A percentile compares a stretch with the other conserved stretches of the same genome.
Conservation (phyloP, 169 alveolate genomes). For the Plasmodium inui region DNA sequence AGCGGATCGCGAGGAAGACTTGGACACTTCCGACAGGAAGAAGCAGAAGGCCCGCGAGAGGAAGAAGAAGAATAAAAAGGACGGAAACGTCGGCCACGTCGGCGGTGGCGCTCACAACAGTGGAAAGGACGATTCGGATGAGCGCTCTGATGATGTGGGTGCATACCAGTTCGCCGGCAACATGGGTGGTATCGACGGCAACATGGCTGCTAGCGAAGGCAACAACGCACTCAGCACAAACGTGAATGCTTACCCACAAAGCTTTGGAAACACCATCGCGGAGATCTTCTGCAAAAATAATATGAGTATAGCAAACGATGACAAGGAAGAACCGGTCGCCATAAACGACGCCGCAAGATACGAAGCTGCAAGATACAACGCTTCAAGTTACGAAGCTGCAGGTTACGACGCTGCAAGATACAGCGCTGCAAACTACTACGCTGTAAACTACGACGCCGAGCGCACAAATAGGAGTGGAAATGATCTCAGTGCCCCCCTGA, state of each 20-base stretch:
- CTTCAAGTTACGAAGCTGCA: background rate
- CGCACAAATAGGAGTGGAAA: background rate
- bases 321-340: background rate
- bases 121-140: background rate
- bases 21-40: background rate
- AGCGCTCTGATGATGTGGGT: background rate
- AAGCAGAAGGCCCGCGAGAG: background rate
- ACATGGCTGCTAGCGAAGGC: background rate
- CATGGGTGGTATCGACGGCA: background rate
- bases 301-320: conserved; percentile 11
- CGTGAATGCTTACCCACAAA: background rate
- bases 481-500: background rate
- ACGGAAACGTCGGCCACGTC: background rate
- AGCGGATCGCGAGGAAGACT: background rate
- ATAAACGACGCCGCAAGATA: background rate
- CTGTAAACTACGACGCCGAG: background rate
- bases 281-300: conserved; percentile 27
- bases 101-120: background rate
- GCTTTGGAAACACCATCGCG: conserved; percentile 5
- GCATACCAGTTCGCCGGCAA: background rate
- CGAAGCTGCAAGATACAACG: background rate
- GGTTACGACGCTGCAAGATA: background rate
- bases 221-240: background rate
- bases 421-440: no score
- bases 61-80: background rate